Conservation (phyloP, 352 stramenopile genomes). For the Phytophthora boehmeriae region DNA sequence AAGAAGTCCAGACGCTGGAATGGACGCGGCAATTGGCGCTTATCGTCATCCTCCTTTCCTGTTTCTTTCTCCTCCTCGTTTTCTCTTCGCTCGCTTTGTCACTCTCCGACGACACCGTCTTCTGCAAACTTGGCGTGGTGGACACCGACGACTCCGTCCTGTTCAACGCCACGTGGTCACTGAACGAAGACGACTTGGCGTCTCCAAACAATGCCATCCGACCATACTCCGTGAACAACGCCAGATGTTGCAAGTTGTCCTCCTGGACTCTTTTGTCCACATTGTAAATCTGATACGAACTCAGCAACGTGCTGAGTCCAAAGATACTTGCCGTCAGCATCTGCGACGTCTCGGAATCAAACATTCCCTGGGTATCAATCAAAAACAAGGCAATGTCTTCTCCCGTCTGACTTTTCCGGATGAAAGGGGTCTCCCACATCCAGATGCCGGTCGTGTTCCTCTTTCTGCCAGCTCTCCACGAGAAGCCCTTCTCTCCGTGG, state of each 20-base stretch:
- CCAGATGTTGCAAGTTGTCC: slow-evolving; percentile 99
- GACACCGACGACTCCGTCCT: slow-evolving; percentile 21
- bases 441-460: slow-evolving; percentile 99
- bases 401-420: slow-evolving; percentile 87
- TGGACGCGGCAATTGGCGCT: slow-evolving; percentile 54
- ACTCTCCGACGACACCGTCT: slow-evolving; percentile 42
- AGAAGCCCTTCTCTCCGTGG: slow-evolving; percentile 91
- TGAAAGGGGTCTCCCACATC: slow-evolving; percentile 99
- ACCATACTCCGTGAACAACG: slow-evolving; percentile 99
- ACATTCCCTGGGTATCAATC: slow-evolving; percentile 99
- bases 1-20: slow-evolving; percentile 99
- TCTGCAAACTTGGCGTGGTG: slow-evolving; percentile 37
- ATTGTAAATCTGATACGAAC: slow-evolving; percentile 99
- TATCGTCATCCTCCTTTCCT: slow-evolving; percentile 31
- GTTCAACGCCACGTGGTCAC: slow-evolving; percentile 30
- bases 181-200: slow-evolving; percentile 28
- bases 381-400: slow-evolving; percentile 95
- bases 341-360: slow-evolving; percentile 99
- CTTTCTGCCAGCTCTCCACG: slow-evolving; percentile 96
- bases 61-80: slow-evolving; percentile 30
- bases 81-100: slow-evolving; percentile 35
- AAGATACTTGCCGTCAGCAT: slow-evolving; percentile 99
- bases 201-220: slow-evolving; percentile 83
- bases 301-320: slow-evolving; percentile 96
- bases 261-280: slow-evolving; percentile 99